Base-by-base conservation (phyloP, 495 filamentous ascomycete genomes). In the Penicillium pulvis region DNA sequence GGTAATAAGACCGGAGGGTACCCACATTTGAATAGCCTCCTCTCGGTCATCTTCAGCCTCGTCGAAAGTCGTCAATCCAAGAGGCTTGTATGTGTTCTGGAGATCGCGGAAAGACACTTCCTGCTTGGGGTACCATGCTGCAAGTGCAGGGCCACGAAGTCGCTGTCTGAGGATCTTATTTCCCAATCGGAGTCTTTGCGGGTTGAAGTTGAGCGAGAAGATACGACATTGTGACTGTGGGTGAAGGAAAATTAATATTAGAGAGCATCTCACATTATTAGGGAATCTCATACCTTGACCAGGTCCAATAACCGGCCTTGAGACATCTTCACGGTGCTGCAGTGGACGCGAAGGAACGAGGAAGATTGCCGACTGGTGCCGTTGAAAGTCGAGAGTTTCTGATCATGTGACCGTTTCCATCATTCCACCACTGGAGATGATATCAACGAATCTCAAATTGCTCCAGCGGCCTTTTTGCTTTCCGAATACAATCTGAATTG, bases 171-270 rank as follows among this genome's bases (percentile, higher is more conserved):
- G 79, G 63, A 97, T 79, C 68, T 92, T 93, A 77, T 91, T 96
- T 60, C 94, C 94, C 44, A 89, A 82, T 61, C 94, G 89, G 55
- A 88, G 71, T 58, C 86, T 75, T 28, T 87, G 78, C 12, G 94
- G 94, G 75, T 98, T 98, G 81, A 85, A 97, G 47, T 90, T 96
- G 26, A 87, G 87, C 48, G 85, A 86, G 81, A 98, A 98, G 72
- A 98, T 86, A 71, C 87, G 85, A 79, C 90, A 95, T 86, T 91
- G 91, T 62, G 85, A 83, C 93, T 97, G 56, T 17, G 43, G 23
- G 26, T 46, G 36, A 44, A 41, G 24, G 45, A 6, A 17, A 33
- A 47, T 44, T 59, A 33, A 35, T 24, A 30, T 28, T 48, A 59
- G 24, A 17, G 17, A n/a, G 39, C n/a, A 42, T 17, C 16, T 9